Conservation (phyloP, 768 basidiomycete species). For the Podaxis rugospora region DNA sequence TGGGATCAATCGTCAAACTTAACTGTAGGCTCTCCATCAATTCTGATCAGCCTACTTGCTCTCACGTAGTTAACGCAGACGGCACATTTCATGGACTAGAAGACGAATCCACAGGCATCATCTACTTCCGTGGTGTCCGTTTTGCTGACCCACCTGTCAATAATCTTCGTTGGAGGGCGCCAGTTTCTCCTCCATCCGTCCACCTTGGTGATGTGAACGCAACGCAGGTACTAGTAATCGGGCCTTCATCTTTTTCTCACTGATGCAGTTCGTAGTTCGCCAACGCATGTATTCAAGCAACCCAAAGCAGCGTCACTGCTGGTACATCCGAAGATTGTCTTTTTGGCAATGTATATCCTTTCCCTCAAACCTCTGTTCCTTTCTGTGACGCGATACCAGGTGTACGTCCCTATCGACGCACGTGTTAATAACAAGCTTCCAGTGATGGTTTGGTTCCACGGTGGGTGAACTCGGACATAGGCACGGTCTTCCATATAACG, state of each 20-base stretch:
- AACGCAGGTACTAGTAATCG: conserved; percentile 20
- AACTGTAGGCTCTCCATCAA: not conserved
- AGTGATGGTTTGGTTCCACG: conserved; percentile 40
- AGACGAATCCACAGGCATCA: conserved; percentile 27
- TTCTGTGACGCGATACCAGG: conserved; percentile 17
- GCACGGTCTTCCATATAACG: not conserved
- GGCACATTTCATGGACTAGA: conserved; percentile 31
- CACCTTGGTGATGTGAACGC: conserved; percentile 33
- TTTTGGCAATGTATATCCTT: conserved; percentile 33
- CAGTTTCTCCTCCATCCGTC: conserved; percentile 32
- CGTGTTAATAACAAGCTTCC: conserved; percentile 22
- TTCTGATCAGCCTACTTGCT: not conserved
- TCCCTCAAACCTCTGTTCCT: not conserved
- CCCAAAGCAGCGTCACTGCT: conserved; percentile 22
- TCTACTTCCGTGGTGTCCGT: conserved; percentile 35
- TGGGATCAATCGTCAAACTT: not conserved
- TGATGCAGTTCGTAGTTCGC: conserved; percentile 24
- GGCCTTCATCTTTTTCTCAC: not conserved
- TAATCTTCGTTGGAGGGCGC: conserved; percentile 34
- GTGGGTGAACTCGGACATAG: conserved; percentile 16
- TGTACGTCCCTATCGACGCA: conserved; percentile 28
- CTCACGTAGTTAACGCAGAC: conserved; percentile 20
- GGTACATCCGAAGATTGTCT: conserved; percentile 38
- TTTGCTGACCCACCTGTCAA: conserved; percentile 41
- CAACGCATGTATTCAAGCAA: conserved; percentile 28